Percentiles rank a stretch among this genome's conserved stretches.
Conservation (phyloP, 2,329 filamentous ascomycete genomes). For the Xylariomycetidae sp. region DNA sequence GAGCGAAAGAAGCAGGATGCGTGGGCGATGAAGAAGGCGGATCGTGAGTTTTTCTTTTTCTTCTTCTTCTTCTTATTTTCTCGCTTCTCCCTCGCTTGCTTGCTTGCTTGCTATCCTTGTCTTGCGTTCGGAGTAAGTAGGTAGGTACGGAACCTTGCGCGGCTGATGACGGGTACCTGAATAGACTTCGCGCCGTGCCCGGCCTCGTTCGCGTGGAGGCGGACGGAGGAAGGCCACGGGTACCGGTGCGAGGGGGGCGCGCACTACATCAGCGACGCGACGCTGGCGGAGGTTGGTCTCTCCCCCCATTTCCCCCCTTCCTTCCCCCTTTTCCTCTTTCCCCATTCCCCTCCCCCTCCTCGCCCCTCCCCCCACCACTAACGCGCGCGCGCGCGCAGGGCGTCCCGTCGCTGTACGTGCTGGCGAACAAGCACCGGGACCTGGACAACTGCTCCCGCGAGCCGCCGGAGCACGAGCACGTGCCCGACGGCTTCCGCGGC, state of each 20-base stretch:
- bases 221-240: slow-evolving; percentile 3
- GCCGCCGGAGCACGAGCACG: background rate
- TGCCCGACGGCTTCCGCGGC: slow-evolving; percentile 4
- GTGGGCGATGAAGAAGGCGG: slow-evolving; percentile 12
- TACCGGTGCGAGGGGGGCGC: slow-evolving; percentile 5
- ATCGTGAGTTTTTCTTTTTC: too few relatives aligned
- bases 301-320: slow-evolving; percentile 5
- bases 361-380: too few relatives aligned
- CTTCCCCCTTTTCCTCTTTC: background rate
- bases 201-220: slow-evolving; percentile 5
- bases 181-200: slow-evolving; percentile 14
- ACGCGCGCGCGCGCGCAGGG: too few relatives aligned
- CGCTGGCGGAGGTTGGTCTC: slow-evolving; percentile 9
- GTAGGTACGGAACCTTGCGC: too few relatives aligned
- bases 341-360: background rate
- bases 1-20: slow-evolving; percentile 7
- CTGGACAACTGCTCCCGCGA: too few relatives aligned
- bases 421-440: too few relatives aligned
- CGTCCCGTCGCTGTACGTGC: too few relatives aligned
- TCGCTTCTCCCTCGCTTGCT: too few relatives aligned
- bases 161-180: too few relatives aligned
- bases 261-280: slow-evolving; percentile 10
- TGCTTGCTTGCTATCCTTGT: too few relatives aligned
- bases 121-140: too few relatives aligned
- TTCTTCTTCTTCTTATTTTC: too few relatives aligned